Evolutionary conservation across 345 rosid species (phyloP).

Genomic region (Eucalyptus paniculata): DNA sequence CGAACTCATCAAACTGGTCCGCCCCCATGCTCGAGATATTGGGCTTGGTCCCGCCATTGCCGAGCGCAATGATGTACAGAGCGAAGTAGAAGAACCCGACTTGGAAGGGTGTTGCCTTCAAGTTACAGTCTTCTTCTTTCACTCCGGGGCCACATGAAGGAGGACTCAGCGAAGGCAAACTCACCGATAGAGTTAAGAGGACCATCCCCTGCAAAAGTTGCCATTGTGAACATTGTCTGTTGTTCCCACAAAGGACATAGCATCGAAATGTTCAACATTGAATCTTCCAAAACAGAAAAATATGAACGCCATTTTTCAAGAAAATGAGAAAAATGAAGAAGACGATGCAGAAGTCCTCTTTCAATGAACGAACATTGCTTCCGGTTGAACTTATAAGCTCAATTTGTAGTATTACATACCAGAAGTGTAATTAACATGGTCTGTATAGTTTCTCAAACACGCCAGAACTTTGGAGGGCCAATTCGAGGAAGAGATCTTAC

Average conservation of each 20-base stretch:
- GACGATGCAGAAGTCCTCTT: background rate
- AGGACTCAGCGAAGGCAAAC: constrained; percentile 26
- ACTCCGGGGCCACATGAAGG: constrained; percentile 32
- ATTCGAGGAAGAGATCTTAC: background rate
- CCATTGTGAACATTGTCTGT: background rate
- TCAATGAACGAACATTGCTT: background rate
- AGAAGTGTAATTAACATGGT: background rate
- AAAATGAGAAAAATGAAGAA: background rate
- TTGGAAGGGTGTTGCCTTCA: constrained; percentile 15
- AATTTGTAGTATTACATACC: background rate
- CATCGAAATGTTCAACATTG: background rate
- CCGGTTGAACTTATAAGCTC: background rate
- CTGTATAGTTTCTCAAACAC: background rate
- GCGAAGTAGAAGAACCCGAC: constrained; percentile 32
- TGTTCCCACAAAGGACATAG: background rate
- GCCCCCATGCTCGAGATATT: constrained; percentile 64
- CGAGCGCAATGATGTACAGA: constrained; percentile 24
- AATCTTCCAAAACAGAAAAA: background rate
- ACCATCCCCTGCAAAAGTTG: background rate
- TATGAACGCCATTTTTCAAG: background rate
- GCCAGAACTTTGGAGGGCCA: background rate
- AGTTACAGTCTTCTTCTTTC: constrained; percentile 8
- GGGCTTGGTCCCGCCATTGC: constrained; percentile 55
- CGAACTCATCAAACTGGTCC: constrained; percentile 51
- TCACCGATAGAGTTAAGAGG: constrained; percentile 5